phyloP scores from a whole-genome alignment of 441 rosid genomes.

The Corymbia calophylla region DNA sequence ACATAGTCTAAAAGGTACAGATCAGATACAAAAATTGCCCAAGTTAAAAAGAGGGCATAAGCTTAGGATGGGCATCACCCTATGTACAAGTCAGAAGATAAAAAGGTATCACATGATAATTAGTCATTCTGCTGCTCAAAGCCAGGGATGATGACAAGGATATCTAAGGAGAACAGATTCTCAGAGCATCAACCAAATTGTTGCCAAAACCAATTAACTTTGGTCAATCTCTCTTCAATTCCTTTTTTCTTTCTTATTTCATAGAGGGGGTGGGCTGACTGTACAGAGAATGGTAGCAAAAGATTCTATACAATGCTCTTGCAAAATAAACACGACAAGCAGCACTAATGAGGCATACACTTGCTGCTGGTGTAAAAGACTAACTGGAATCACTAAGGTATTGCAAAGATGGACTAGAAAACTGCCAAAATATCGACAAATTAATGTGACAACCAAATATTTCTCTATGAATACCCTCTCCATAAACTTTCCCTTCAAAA shows the following conservation, averaged over 20 bases:
- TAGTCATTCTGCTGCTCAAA: background rate
- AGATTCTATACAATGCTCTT: constrained; percentile 31
- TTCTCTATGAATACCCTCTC: background rate
- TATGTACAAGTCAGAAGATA: background rate
- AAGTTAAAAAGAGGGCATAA: rapidly evolving
- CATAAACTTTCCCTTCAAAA: constrained; percentile 2
- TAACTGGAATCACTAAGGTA: background rate
- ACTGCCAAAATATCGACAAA: constrained; percentile 3
- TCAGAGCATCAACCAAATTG: background rate
- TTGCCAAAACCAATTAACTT: background rate
- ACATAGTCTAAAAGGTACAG: background rate
- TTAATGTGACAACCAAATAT: constrained; percentile 14
- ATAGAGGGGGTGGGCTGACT: constrained; percentile 6
- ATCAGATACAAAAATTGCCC: background rate
- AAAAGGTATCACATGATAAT: background rate
- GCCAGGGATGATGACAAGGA: background rate
- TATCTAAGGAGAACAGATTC: background rate
- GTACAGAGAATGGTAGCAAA: constrained; percentile 40
- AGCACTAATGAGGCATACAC: constrained; percentile 5
- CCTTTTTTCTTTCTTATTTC: background rate
- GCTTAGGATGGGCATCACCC: background rate
- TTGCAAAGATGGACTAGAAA: constrained; percentile 6
- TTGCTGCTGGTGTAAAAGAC: constrained; percentile 15
- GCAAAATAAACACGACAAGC: constrained; percentile 19
- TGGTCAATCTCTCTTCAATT: background rate